phyloP scores from a whole-genome alignment of 495 filamentous ascomycete genomes.

The Hypoxylon cercidicola region DNA sequence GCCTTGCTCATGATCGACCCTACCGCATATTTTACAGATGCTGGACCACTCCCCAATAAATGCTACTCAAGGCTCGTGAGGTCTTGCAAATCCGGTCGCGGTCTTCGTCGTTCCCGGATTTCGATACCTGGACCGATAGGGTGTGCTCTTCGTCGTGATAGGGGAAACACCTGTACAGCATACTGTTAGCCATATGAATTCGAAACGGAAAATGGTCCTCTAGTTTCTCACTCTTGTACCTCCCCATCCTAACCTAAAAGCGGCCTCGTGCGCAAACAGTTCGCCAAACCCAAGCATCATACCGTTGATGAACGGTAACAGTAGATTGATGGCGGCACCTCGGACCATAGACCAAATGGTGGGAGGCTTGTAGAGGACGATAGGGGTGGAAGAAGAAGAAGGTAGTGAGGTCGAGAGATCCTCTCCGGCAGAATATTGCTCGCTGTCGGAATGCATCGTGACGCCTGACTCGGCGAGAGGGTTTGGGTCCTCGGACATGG shows the following conservation, averaged over 20 bases:
- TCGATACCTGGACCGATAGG: constrained; percentile 65
- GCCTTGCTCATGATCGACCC: constrained; percentile 9
- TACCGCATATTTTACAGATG: constrained; percentile 21
- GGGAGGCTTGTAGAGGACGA: constrained; percentile 90
- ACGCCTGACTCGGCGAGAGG: constrained; percentile 81
- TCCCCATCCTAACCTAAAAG: constrained; percentile 91
- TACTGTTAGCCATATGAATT: background rate
- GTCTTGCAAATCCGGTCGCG: constrained; percentile 53
- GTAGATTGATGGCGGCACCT: constrained; percentile 91
- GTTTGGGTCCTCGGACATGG: constrained; percentile 61
- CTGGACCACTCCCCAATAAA: background rate
- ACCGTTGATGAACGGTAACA: constrained; percentile 96
- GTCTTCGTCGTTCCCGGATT: constrained; percentile 52
- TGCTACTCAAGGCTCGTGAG: constrained; percentile 62
- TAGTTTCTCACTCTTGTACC: constrained; percentile 78
- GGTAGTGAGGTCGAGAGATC: constrained; percentile 69
- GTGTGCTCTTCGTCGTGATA: constrained; percentile 54
- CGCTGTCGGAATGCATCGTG: constrained; percentile 90
- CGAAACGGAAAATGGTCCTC: background rate
- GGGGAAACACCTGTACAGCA: constrained; percentile 60
- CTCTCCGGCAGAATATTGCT: constrained; percentile 82
- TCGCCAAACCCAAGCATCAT: constrained; percentile 99
- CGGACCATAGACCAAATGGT: constrained; percentile 85
- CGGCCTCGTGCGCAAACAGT: constrained; percentile 93
- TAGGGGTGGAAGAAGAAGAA: constrained; percentile 74